Evolutionary conservation across 2,329 filamentous ascomycete species (phyloP).

Genomic region (Colletotrichum incanum): DNA sequence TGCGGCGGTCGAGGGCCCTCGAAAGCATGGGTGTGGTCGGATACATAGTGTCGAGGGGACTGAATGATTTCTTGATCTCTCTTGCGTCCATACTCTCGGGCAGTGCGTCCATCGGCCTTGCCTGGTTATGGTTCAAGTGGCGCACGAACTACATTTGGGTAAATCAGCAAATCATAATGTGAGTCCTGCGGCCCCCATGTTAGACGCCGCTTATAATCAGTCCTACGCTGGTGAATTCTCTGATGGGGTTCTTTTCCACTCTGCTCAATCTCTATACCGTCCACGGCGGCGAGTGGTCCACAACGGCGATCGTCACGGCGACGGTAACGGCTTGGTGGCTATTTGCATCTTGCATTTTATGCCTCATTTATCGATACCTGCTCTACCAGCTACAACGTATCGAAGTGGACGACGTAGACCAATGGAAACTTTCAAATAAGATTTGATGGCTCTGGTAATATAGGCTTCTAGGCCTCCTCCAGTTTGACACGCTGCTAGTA

Average conservation of each 20-base stretch:
- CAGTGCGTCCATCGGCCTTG: conserved; percentile 14
- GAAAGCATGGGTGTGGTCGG: conserved; percentile 15
- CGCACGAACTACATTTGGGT: conserved; percentile 22
- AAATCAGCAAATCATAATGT: conserved; percentile 16
- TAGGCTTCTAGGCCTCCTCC: not conserved
- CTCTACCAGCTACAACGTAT: not conserved
- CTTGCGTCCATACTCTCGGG: conserved; percentile 13
- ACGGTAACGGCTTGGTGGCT: conserved; percentile 2
- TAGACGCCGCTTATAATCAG: conserved; percentile 4
- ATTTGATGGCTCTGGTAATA: not conserved
- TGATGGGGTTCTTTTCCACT: conserved; percentile 21
- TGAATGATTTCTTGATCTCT: conserved; percentile 21
- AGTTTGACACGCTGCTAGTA: not conserved
- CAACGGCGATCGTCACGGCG: not conserved
- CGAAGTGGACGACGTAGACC: not conserved
- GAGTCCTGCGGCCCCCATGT: not conserved
- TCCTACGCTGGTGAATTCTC: conserved; percentile 11
- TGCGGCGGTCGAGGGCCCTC: conserved; percentile 12
- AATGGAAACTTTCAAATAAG: not conserved
- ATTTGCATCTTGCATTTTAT: not conserved
- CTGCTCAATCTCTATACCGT: conserved; percentile 29
- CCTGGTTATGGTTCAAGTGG: conserved; percentile 20
- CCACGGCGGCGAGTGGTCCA: conserved; percentile 9
- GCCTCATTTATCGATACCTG: not conserved
- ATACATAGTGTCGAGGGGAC: not conserved